Conservation (phyloP, 768 basidiomycete species). For the Kwoniella botswanensis region DNA sequence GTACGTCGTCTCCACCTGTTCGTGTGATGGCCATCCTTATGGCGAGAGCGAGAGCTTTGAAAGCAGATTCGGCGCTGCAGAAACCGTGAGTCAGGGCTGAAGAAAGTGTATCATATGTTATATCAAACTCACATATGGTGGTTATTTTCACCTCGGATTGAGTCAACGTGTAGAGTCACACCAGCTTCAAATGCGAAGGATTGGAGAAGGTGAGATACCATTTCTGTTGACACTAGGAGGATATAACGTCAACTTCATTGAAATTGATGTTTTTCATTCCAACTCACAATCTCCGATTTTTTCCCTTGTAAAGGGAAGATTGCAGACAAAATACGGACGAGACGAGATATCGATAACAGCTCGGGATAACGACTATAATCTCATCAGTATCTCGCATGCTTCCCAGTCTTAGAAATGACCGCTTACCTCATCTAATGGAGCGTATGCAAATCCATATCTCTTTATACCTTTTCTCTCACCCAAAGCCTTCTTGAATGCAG, state of each 20-base stretch:
- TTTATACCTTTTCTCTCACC: constrained; percentile 93
- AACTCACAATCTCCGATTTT: constrained; percentile 64
- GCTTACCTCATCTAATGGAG: constrained; percentile 91
- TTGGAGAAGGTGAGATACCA: constrained; percentile 97
- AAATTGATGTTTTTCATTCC: constrained; percentile 72
- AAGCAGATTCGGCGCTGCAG: constrained; percentile 88
- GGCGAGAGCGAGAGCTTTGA: constrained; percentile 95
- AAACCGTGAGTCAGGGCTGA: background rate
- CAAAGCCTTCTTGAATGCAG: constrained; percentile 89
- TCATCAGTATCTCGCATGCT: constrained; percentile 1
- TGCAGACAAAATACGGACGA: constrained; percentile 91
- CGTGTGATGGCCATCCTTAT: constrained; percentile 91
- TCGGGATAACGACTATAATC: constrained; percentile 79
- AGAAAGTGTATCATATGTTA: no score
- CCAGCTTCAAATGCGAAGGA: constrained; percentile 97
- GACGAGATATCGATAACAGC: constrained; percentile 99
- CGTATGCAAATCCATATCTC: constrained; percentile 94
- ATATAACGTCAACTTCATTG: constrained; percentile 74
- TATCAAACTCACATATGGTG: constrained; percentile 78
- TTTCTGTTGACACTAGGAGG: constrained; percentile 70
- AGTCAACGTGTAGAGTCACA: constrained; percentile 91
- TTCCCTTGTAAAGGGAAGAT: constrained; percentile 65
- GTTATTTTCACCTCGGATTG: constrained; percentile 92
- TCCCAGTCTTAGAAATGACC: background rate
- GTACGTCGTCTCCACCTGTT: constrained; percentile 87